Percentiles rank a stretch among this genome's conserved stretches.
Evolutionary conservation across 2,329 filamentous ascomycete species (phyloP).

Genomic region (Tolypocladium cylindrosporum): DNA sequence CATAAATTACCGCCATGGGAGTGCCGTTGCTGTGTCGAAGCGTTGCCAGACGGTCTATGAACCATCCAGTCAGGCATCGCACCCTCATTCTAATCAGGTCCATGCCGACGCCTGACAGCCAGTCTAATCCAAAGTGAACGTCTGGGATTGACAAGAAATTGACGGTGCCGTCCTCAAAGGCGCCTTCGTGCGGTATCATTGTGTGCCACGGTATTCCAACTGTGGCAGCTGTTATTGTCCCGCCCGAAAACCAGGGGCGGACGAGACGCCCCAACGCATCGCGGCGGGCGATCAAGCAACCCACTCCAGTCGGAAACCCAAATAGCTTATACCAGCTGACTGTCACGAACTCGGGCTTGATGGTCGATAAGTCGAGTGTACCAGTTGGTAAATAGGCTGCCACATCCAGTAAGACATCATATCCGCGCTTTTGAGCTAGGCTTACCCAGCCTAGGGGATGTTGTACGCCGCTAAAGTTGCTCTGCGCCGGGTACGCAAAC

Average conservation of each 20-base stretch:
- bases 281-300: constrained; percentile 24
- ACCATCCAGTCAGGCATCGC: constrained; percentile 25
- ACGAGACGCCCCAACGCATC: constrained; percentile 18
- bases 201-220: constrained; percentile 21
- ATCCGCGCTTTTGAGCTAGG: constrained; percentile 24
- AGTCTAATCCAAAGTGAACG: constrained; percentile 24
- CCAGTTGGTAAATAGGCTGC: constrained; percentile 28
- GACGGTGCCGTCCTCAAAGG: constrained; percentile 30
- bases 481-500: constrained; percentile 35
- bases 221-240: constrained; percentile 23
- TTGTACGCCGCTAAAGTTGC: constrained; percentile 32
- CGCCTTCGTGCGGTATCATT: constrained; percentile 16
- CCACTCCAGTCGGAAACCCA: constrained; percentile 30
- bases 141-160: constrained; percentile 30
- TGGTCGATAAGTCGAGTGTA: constrained; percentile 19
- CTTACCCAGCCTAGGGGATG: constrained; percentile 27
- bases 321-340: constrained; percentile 33
- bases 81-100: constrained; percentile 19
- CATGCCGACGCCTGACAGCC: constrained; percentile 19
- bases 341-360: constrained; percentile 27
- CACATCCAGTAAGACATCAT: constrained; percentile 29
- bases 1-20: constrained; percentile 24
- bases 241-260: constrained; percentile 29
- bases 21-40: constrained; percentile 22
- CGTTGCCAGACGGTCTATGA: constrained; percentile 17